Evolutionary conservation across 768 basidiomycete species (phyloP), one percentile per base, ranked within the genome.

Genomic region (Galerina marginata): DNA sequence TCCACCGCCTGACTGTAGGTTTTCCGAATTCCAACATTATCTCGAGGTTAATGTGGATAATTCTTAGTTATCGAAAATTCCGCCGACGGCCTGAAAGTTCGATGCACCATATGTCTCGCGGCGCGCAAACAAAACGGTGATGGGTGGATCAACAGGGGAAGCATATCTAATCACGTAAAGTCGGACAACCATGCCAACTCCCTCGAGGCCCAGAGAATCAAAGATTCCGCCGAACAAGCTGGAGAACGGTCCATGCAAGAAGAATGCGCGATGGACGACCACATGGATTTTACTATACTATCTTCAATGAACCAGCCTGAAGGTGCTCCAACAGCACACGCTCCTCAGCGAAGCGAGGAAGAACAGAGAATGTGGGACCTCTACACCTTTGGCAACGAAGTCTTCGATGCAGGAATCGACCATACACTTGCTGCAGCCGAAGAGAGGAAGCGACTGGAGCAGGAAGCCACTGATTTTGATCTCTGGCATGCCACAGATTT

Each of bases 1-100:
- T 51, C 2, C 25, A 26, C 26, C 39, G 25, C 58, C 58, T 37
- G 50, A 52, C 5, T 59, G 58, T 59, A 40, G 16, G 49, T 46
- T 48, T 47, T 11, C 47, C 36, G 12, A 10, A 29, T 37, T 56
- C 20, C 14, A 12, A 3, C 23, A 45, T 11, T 48, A 12, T 33
- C 6, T 33, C 15, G n/a, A 14, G 7, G 11, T 37, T 12, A 40
- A 29, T 12, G 23, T n/a, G 11, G 15, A 29, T 15, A 23, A n/a
- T 45, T 12, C 38, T 25, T 37, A 59, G 58, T 45, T 23, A 33
- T 59, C 11, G 50, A 59, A 25, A 6, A 45, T 10, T 59, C 50
- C 3, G 39, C 10, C 4, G 58, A 59, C 12, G 58, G 58, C 5
- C 25, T 33, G 40, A 59, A 36, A 51, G 42, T 43, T 10, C 42